Conservation (phyloP, 2,329 filamentous ascomycete species). For the Talaromyces sp. region DNA sequence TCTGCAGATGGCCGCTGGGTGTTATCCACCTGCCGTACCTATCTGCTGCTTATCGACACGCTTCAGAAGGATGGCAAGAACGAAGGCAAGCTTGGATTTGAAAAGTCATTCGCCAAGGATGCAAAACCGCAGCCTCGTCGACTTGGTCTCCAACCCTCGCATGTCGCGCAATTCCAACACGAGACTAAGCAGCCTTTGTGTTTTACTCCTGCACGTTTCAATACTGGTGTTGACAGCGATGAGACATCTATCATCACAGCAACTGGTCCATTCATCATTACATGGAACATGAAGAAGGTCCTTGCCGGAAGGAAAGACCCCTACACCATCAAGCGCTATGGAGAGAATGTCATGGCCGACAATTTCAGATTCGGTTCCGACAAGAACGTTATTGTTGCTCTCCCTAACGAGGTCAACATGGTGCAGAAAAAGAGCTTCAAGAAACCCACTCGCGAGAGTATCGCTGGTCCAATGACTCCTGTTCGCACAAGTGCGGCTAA, state of each 20-base stretch:
- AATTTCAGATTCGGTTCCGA: constrained; percentile 97
- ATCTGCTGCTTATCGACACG: constrained; percentile 87
- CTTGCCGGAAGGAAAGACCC: constrained; percentile 74
- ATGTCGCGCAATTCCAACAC: constrained; percentile 95
- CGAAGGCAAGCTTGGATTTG: constrained; percentile 95
- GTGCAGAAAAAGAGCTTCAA: constrained; percentile 80
- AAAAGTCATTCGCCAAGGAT: constrained; percentile 87
- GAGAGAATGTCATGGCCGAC: constrained; percentile 92
- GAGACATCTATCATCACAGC: constrained; percentile 97
- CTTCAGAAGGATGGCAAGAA: constrained; percentile 92
- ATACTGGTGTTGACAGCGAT: constrained; percentile 71
- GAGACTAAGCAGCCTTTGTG: constrained; percentile 82
- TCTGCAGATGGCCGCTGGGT: constrained; percentile 96
- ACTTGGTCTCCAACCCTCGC: constrained; percentile 79
- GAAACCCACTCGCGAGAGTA: constrained; percentile 87
- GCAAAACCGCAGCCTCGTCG: constrained; percentile 89
- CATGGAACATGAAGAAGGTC: constrained; percentile 92
- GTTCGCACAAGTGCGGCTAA: constrained; percentile 30
- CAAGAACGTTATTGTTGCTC: constrained; percentile 94
- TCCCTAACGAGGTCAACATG: constrained; percentile 98
- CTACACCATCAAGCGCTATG: constrained; percentile 94
- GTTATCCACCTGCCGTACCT: constrained; percentile 87
- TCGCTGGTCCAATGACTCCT: constrained; percentile 58
- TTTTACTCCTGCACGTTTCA: constrained; percentile 92
- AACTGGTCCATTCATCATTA: constrained; percentile 92